Base-by-base conservation (phyloP, 129 eudicot genomes). In the Scalesia atractyloides region DNA sequence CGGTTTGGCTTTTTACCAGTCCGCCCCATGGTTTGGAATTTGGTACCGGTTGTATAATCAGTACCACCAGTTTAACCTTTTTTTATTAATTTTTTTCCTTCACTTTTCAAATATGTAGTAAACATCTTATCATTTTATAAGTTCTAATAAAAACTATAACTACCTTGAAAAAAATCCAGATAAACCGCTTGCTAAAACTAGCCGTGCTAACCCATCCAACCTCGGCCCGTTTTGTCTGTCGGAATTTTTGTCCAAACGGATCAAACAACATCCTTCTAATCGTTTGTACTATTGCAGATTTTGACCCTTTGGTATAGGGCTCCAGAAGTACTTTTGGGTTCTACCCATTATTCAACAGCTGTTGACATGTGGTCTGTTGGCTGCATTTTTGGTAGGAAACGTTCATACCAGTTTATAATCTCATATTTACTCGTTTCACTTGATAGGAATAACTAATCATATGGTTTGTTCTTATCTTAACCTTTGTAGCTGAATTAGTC, bases 301-400 rank as follows among this genome's bases (percentile, higher is more conserved):
- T 76, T 94, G 84, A 94, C 98, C 39, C 91, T 94, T 18, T 94
- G 98, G 97, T 94, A 94, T 58, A 88, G 97, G 72, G 97, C 96
- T 71, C 98, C 98, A 4, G 98, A 94, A 86, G 98, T 94, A 67
- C 96, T 94, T 63, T 73, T 94, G 81, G 98, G 98, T 39, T 78
- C 96, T 67, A 94, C 98, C n/a, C 93, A 94, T 76, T 90, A 94
- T 79, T 94, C 99, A 17, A 83, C 92, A 36, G 96, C 86, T 3
- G 96, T 94, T 47, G 97, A 94, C 85, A 90, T 90, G 84, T 94
- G 99, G 99, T 94, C 94, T 66, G 99, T 94, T 75, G 99, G 89
- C 75, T 94, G 97, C 74, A 90, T 94, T 68, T 94, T 94, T 88
- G 99, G 96, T 90, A 90, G 5, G 36, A 59, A 13, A 22, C 0